These are phyloP conservation scores for Cladophialophora carrionii DNA, from an alignment of 2,329 filamentous ascomycete species.

Conservation along the genomic window DNA sequence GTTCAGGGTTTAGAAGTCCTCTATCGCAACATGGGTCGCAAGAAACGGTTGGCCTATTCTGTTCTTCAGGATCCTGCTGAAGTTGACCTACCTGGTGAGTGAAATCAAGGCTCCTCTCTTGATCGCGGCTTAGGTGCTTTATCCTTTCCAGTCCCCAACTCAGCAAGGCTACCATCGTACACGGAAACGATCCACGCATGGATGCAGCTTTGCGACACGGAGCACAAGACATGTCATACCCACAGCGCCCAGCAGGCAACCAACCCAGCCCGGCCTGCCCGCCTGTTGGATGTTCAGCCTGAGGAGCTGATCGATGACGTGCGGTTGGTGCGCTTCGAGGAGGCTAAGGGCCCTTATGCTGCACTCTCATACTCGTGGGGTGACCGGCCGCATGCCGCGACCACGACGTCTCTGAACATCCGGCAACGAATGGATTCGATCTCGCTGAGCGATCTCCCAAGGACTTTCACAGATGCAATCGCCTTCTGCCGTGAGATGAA, in stretches of 20 bases:
- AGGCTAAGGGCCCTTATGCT: background rate
- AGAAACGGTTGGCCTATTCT: conserved; percentile 2
- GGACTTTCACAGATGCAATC: conserved; percentile 5
- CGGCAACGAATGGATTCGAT: background rate
- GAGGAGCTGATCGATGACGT: background rate
- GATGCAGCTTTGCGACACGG: background rate
- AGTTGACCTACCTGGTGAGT: conserved; percentile 4
- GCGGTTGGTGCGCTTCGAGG: background rate
- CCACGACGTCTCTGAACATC: conserved; percentile 4
- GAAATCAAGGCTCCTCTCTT: background rate
- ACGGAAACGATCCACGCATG: conserved; percentile 1
- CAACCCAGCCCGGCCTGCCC: conserved; percentile 9
- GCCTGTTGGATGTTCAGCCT: conserved; percentile 2
- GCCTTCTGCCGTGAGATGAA: conserved; percentile 8
- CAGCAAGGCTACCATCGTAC: background rate
- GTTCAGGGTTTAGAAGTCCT: conserved; percentile 3
- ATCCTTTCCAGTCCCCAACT: background rate
- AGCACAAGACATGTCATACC: background rate
- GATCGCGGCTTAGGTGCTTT: background rate
- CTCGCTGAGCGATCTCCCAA: background rate
- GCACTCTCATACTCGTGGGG: conserved; percentile 10
- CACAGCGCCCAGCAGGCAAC: conserved; percentile 3
- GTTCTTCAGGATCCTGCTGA: conserved; percentile 3
- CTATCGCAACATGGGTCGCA: background rate
- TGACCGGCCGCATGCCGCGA: conserved; percentile 6